Evolutionary conservation across 371 early-diverging fungal species (phyloP).

Genomic region (Paraphysoderma sedebokerense): DNA sequence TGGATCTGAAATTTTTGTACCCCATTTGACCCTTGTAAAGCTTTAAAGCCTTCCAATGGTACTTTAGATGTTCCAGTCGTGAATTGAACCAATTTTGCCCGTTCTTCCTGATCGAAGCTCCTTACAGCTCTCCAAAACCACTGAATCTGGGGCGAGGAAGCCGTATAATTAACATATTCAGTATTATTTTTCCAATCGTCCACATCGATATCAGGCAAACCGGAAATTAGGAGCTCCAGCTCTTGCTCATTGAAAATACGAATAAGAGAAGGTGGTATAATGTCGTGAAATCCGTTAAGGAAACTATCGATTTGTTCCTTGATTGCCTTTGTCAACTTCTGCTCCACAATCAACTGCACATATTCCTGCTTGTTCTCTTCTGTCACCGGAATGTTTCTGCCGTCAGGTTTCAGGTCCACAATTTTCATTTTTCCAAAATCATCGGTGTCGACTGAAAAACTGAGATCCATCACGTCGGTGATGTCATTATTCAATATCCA

Average conservation of each 20-base stretch:
- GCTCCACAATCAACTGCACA: slow-evolving; percentile 78
- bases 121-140: slow-evolving; percentile 99
- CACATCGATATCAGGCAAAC: slow-evolving; percentile 94
- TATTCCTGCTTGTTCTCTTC: slow-evolving; percentile 96
- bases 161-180: slow-evolving; percentile 79
- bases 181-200: slow-evolving; percentile 99
- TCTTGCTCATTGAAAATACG: slow-evolving; percentile 97
- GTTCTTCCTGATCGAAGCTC: slow-evolving; percentile 91
- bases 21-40: slow-evolving; percentile 85
- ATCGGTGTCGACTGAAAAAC: slow-evolving; percentile 85
- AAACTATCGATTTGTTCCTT: slow-evolving; percentile 87
- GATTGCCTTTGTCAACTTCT: slow-evolving; percentile 71
- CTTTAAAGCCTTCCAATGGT: slow-evolving; percentile 90
- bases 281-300: slow-evolving; percentile 88
- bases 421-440: slow-evolving; percentile 76
- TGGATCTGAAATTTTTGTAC: slow-evolving; percentile 98
- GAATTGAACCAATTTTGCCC: slow-evolving; percentile 95
- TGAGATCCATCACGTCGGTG: slow-evolving; percentile 84
- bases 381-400: slow-evolving; percentile 81
- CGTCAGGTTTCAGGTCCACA: slow-evolving; percentile 78
- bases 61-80: slow-evolving; percentile 97
- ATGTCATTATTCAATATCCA: slow-evolving; percentile 97
- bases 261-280: slow-evolving; percentile 77
- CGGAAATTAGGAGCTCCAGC: slow-evolving; percentile 93
- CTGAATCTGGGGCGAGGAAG: slow-evolving; percentile 75